Percentiles rank a stretch among this genome's conserved stretches.
Conservation (phyloP, 345 rosid genomes). For the Camelina laxa region DNA sequence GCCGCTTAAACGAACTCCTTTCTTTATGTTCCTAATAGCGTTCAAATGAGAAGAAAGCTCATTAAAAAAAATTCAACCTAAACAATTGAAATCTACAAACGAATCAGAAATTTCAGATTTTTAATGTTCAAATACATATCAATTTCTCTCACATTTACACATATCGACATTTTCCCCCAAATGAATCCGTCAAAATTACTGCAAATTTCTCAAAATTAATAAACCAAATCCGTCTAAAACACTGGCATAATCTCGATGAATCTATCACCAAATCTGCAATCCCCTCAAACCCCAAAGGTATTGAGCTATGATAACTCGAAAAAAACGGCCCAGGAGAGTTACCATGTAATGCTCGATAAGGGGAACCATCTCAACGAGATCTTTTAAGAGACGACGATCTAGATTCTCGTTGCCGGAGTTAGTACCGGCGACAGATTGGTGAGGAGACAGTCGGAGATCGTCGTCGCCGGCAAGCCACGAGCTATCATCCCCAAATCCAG, state of each 20-base stretch:
- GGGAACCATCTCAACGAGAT: constrained; percentile 90
- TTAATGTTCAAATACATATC: background rate
- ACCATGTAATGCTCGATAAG: constrained; percentile 92
- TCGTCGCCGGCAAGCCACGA: constrained; percentile 70
- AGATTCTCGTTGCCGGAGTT: constrained; percentile 53
- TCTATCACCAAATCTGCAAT: constrained; percentile 13
- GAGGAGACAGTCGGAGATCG: constrained; percentile 52
- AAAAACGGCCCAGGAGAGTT: constrained; percentile 18
- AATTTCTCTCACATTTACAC: constrained; percentile 10
- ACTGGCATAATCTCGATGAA: background rate
- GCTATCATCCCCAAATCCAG: constrained; percentile 64
- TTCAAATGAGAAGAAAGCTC: constrained; percentile 14
- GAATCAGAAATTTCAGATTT: background rate
- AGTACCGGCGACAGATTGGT: constrained; percentile 46
- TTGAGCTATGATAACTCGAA: background rate
- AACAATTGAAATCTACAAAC: constrained; percentile 6
- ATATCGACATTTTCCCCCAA: constrained; percentile 2
- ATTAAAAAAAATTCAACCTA: background rate
- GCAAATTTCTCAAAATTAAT: background rate
- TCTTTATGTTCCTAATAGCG: constrained; percentile 71
- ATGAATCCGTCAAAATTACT: background rate
- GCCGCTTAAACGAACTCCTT: constrained; percentile 79
- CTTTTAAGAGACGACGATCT: constrained; percentile 78
- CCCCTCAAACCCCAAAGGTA: background rate
- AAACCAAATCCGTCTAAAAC: background rate